phyloP scores from a whole-genome alignment of 176 grass and related monocot species.

The Tillandsia fasciculata region DNA sequence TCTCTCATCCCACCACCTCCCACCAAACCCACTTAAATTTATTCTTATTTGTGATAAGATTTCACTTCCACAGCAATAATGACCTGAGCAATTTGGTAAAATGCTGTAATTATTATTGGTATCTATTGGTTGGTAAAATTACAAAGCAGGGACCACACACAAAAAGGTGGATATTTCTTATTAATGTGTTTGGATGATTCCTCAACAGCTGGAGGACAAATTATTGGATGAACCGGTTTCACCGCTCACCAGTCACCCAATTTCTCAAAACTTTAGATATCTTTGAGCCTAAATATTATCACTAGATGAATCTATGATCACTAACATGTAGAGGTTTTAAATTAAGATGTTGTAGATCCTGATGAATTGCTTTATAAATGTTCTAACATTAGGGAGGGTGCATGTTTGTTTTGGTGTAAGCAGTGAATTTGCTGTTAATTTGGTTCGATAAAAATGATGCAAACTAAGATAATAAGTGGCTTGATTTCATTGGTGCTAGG shows the following conservation, averaged over 20 bases:
- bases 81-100: not conserved
- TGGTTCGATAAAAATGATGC: too few species aligned
- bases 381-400: too few species aligned
- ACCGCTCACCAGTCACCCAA: not conserved
- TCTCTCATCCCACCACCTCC: not conserved
- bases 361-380: too few species aligned
- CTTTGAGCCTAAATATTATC: too few species aligned
- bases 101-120: not conserved
- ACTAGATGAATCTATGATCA: too few species aligned
- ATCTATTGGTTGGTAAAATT: not conserved
- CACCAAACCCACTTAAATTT: constrained; percentile 1
- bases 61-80: not conserved
- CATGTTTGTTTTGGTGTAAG: too few species aligned
- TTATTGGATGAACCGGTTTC: not conserved
- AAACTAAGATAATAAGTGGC: too few species aligned
- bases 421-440: too few species aligned
- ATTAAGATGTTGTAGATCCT: too few species aligned
- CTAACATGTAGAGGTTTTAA: too few species aligned
- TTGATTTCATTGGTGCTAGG: too few species aligned
- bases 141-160: not conserved
- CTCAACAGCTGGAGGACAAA: not conserved
- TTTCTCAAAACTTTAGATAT: too few species aligned
- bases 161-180: not conserved
- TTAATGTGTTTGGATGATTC: not conserved
- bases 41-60: not conserved